Evolutionary conservation across 306 rosid genomes (phyloP).

Genomic region (Abrus precatorius): DNA sequence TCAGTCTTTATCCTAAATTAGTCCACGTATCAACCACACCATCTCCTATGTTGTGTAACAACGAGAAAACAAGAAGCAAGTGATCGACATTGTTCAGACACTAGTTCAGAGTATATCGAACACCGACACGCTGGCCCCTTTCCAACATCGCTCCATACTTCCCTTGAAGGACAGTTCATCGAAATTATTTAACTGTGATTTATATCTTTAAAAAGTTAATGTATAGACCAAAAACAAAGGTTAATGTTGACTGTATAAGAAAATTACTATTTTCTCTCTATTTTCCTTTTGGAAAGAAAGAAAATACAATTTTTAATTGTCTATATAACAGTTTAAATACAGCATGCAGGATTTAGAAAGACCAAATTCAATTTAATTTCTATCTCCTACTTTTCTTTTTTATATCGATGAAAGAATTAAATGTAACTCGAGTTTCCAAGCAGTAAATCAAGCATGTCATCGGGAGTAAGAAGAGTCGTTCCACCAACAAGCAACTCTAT

Average conservation of each 20-base stretch:
- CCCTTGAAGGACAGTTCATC: neutral
- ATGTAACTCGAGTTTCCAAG: conserved; percentile 70
- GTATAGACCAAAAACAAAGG: too few species aligned
- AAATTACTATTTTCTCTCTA: conserved; percentile 7
- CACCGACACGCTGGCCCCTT: neutral
- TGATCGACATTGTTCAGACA: neutral
- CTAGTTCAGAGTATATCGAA: neutral
- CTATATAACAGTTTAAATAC: conserved; percentile 37
- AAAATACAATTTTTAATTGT: conserved; percentile 27
- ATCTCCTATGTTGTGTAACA: too few species aligned
- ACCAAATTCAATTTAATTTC: conserved; percentile 34
- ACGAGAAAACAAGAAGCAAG: neutral
- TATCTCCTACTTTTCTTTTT: conserved; percentile 2
- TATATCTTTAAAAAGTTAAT: neutral
- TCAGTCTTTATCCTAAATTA: too few species aligned
- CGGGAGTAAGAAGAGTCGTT: conserved; percentile 81
- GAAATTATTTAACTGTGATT: conserved; percentile 6
- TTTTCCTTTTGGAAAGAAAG: conserved; percentile 24
- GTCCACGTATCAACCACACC: too few species aligned
- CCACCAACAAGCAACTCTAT: conserved; percentile 90
- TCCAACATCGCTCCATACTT: conserved; percentile 12
- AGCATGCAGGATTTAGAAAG: conserved; percentile 37
- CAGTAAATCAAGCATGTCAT: conserved; percentile 78
- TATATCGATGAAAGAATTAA: conserved; percentile 44
- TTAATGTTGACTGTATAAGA: conserved; percentile 11